A percentile compares a stretch with the other conserved stretches of the same genome.
Conservation (phyloP, 805 yeast species). For the Metschnikowia dekortorum region DNA sequence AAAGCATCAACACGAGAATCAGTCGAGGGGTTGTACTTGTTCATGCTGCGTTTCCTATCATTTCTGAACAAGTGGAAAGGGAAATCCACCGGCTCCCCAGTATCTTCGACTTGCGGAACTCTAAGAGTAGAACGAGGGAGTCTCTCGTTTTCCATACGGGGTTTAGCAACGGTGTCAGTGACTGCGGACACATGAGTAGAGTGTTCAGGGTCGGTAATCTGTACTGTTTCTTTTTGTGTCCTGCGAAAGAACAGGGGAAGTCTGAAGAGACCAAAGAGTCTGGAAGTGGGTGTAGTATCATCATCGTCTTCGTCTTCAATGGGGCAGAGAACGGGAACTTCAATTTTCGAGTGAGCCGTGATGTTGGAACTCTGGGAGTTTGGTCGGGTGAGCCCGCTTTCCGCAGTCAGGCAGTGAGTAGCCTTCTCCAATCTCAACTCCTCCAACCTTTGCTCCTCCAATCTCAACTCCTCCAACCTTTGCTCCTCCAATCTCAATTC, state of each 20-base stretch:
- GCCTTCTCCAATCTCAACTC: neutral
- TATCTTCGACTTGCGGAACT: neutral
- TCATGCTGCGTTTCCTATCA: neutral
- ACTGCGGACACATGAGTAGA: neutral
- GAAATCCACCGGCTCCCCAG: neutral
- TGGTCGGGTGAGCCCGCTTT: neutral
- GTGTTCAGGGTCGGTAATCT: neutral
- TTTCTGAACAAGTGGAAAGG: neutral
- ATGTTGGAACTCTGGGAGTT: neutral
- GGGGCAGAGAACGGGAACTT: neutral
- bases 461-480: neutral
- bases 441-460: neutral
- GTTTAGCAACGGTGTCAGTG: neutral
- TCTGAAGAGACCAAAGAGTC: neutral
- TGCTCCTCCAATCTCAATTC: neutral
- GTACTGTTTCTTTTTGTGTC: neutral
- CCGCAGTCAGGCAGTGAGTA: neutral
- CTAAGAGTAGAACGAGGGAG: neutral
- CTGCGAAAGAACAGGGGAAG: neutral
- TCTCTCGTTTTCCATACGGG: neutral
- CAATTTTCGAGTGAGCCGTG: neutral
- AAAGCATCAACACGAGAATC: too few relatives aligned
- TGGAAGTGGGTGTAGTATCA: neutral
- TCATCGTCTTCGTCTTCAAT: neutral
- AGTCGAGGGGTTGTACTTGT: too few relatives aligned